Evolutionary conservation across 1,284 basidiomycete genomes (phyloP), one percentile per base, ranked within the genome.

Genomic region (Xerocomus nothofagi): DNA sequence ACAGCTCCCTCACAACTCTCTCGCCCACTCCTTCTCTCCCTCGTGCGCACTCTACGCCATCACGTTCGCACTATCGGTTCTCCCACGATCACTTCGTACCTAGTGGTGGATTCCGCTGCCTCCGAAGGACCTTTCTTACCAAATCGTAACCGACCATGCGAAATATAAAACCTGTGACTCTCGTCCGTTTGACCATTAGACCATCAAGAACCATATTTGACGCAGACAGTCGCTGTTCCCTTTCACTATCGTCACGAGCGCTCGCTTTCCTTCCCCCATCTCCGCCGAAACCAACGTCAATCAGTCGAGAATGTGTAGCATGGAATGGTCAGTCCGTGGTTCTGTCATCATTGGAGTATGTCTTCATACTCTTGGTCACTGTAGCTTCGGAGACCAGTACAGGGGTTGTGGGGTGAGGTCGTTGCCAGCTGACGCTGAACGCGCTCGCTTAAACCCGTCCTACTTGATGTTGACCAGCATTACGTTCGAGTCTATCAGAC

Each of bases 361-460:
- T 23, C 17, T 47, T 57, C 50, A 52, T 34, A 30, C 34, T 17
- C 18, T 33, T 34, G 36, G 31, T 39, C 47, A 5, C 31, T 39
- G 8, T 56, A 86, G 83, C 55, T 71, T 73, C 51, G 84, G 82
- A 45, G 83, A 85, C 66, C 78, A 76, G 50, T 82, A 86, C 66
- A 74, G 83, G 68, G 77, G 77, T 39, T 86, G 83, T 58, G 74
- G 76, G 61, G 83, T 86, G 9, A 71, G 50, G 51, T 42, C 34
- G 40, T 31, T 37, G 7, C 30, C 34, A 10, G 15, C 50, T 2
- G n/a, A 24, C 21, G 38, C 55, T 34, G 15, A 39, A 39, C 34
- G 37, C 39, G 36, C 29, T 33, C 27, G 17, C 58, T 52, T 33
- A 53, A 29, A 8, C 17, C 29, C 38, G 29, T n/a, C 17, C 14